A percentile compares a stretch with the other conserved stretches of the same genome.
These are phyloP conservation scores for Carnegiea gigantea DNA, from an alignment of 179 eudicot species.

Conservation along the genomic window DNA sequence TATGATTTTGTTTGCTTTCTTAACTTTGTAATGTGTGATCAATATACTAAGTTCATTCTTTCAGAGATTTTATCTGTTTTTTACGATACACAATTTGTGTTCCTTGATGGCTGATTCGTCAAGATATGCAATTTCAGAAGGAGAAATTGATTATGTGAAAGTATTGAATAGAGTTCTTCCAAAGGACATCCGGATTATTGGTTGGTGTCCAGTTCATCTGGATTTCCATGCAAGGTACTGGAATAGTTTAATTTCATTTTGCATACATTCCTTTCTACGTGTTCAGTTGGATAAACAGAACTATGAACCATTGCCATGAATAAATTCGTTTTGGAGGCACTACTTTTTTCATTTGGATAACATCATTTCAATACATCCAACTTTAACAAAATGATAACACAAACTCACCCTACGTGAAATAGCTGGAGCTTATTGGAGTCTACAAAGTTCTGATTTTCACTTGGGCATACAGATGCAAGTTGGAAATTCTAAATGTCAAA, in stretches of 20 bases:
- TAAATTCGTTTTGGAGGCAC: background rate
- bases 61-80: background rate
- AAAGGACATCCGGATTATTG: constrained; percentile 72
- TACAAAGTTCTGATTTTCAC: background rate
- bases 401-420: background rate
- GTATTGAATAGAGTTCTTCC: constrained; percentile 78
- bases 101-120: constrained; percentile 13
- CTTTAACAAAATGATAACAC: background rate
- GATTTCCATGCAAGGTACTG: constrained; percentile 88
- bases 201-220: constrained; percentile 83
- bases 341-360: background rate
- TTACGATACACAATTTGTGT: background rate
- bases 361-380: background rate
- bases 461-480: too few relatives aligned
- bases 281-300: constrained; percentile 1
- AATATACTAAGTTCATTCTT: background rate
- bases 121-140: constrained; percentile 37
- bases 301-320: background rate
- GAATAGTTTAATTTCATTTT: background rate
- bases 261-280: background rate
- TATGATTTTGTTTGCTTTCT: background rate
- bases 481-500: too few relatives aligned
- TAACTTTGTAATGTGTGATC: background rate
- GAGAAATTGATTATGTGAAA: constrained; percentile 78
- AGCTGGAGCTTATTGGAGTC: background rate